Conservation (phyloP, 2,329 filamentous ascomycete genomes). For the Neonectria faginata region DNA sequence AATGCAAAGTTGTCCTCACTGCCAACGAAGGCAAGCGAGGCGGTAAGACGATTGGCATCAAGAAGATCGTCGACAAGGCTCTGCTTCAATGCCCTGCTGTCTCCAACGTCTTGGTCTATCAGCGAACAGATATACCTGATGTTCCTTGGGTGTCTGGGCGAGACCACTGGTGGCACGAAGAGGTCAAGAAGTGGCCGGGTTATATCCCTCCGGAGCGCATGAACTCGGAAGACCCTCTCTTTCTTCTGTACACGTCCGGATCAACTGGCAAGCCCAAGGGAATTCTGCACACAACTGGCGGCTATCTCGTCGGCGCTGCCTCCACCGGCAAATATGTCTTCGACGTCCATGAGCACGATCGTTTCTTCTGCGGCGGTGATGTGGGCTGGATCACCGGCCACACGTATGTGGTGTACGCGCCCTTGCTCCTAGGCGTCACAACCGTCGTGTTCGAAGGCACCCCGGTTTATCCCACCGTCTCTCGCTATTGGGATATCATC, state of each 20-base stretch:
- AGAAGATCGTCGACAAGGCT: constrained; percentile 95
- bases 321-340: constrained; percentile 96
- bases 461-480: constrained; percentile 92
- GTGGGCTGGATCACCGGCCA: constrained; percentile 98
- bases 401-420: constrained; percentile 95
- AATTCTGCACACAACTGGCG: constrained; percentile 92
- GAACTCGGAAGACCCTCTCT: constrained; percentile 91
- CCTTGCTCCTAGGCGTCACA: constrained; percentile 85
- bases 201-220: constrained; percentile 88
- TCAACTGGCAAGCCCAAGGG: constrained; percentile 97
- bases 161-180: constrained; percentile 96
- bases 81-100: constrained; percentile 84
- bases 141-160: constrained; percentile 86
- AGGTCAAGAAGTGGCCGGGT: constrained; percentile 89
- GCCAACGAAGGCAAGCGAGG: constrained; percentile 94
- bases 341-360: constrained; percentile 89
- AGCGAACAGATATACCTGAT: constrained; percentile 83
- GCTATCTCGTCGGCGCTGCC: constrained; percentile 88
- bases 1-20: constrained; percentile 91
- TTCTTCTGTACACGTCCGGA: constrained; percentile 93
- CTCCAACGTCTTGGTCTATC: constrained; percentile 83
- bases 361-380: constrained; percentile 94
- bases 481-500: constrained; percentile 95
- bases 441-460: constrained; percentile 97
- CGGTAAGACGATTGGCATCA: constrained; percentile 91